Base-by-base conservation (phyloP, 2,329 filamentous ascomycete species). In the Alternaria sp. region DNA sequence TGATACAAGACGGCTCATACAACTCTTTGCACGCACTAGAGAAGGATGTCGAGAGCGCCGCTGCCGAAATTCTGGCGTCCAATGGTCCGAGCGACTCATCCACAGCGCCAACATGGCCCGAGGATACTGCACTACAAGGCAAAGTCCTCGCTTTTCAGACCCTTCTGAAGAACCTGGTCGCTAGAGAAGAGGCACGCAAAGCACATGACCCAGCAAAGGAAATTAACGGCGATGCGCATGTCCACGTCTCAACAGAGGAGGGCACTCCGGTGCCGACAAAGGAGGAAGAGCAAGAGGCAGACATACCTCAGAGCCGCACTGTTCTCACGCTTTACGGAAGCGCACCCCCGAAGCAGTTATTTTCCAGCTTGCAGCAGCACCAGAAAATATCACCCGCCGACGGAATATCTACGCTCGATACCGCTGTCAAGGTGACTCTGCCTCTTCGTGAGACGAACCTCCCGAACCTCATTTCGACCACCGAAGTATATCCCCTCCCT, bases 251-350 rank as follows among this genome's bases (percentile, higher is more conserved):
- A 9, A 61, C 51, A 33, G 60, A 65, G 13, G 65, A 65, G 17
- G 59, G 56, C 23, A 54, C 64, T 6, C 51, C 63, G 17, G 54
- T 60, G 28, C 48, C 54, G 4, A 56, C 69, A 31, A 70, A 73
- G 51, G 62, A 70, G 36, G 71, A 74, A 49, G 60, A 65, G 5
- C 55, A 62, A 4, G 58, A 65, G 31, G 51, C 60, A 21, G 64
- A 80, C 41, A 50, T 51, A 45, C 66, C 66, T 13, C 67, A 80
- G 49, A 80, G 84, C 54, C 84, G 81, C 61, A 80, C 87, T 14
- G 88, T 94, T 5, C 81, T 97, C 57, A 94, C 91, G 0, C 81
- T 96, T 1, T 89, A 88, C 66, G 92, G 91, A 54, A 90, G 88
- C 66, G 90, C 90, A 8, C 58, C 88, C 44, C 85, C 90, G 34